Base-by-base conservation (phyloP, 208 protist species). In the Angomonas deanei region DNA sequence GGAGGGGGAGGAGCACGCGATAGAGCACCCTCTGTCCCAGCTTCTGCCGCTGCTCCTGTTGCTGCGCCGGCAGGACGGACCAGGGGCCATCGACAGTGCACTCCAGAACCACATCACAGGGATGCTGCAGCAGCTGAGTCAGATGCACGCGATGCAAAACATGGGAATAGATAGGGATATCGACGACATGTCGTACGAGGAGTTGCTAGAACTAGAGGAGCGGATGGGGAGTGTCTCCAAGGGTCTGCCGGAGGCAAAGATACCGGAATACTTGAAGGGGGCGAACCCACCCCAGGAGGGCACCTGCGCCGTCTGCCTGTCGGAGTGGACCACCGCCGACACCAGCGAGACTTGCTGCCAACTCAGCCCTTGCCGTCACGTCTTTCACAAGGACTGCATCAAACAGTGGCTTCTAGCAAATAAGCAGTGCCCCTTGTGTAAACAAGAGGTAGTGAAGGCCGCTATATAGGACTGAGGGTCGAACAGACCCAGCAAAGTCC, bases 141-240 rank as follows among this genome's bases (percentile, higher is more conserved):
- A 91, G 56, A 42, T 61, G 1, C 68, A 64, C 32, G 68, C 63
- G 60, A 84, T 86, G 76, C 74, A 68, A 33, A 57, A 49, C 2
- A 80, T 86, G 82, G 88, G 77, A 10, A 86, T 84, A 17, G 56
- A 80, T 11, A 70, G 71, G 1, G 86, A 95, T 42, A 66, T 95
- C 13, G 89, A 95, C 52, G 72, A 92, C 27, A 95, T 95, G 89
- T 76, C 69, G 8, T 95, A 95, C 67, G 89, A 95, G 66, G 72
- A 95, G 68, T 73, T 95, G 26, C 73, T 93, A 46, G 86, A 80
- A 70, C 66, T 95, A 23, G 75, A 88, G 66, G 86, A 95, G 58
- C 66, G 77, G 19, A 92, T 93, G 8, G 89, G 89, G 28, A 82
- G 66, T 60, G 85, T 94, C n/a, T 91, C 80, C 72, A 88, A 88